Percentiles rank a stretch among this genome's conserved stretches.
phyloP scores from a whole-genome alignment of 2,329 filamentous ascomycete genomes.

The Neurospora sp. region DNA sequence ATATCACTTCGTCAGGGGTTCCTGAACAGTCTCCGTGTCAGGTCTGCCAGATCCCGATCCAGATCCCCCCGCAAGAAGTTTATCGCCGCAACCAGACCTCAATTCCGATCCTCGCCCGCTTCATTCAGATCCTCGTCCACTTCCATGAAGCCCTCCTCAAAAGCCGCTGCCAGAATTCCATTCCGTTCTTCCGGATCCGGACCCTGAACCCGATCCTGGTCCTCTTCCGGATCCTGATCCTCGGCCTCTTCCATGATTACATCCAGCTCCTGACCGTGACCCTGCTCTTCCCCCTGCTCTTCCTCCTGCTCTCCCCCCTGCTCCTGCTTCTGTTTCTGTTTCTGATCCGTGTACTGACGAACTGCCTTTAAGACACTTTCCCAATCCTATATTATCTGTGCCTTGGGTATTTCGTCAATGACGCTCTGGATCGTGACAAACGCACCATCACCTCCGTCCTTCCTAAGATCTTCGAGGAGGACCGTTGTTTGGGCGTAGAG shows the following conservation, averaged over 20 bases:
- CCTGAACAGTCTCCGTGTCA: not conserved
- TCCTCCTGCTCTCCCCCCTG: not conserved
- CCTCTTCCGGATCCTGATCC: not conserved
- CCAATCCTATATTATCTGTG: slow-evolving; percentile 22
- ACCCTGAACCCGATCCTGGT: not conserved
- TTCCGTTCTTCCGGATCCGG: not conserved
- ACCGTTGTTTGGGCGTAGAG: slow-evolving; percentile 80
- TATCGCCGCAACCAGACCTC: too few species aligned
- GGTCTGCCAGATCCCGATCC: not conserved
- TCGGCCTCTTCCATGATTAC: not conserved
- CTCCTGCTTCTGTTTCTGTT: not conserved
- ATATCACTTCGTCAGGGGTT: not conserved
- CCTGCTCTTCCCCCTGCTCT: not conserved
- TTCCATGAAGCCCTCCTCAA: not conserved
- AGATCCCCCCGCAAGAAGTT: not conserved
- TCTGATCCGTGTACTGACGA: not conserved
- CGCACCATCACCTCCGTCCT: slow-evolving; percentile 69
- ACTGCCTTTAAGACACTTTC: not conserved
- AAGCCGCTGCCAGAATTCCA: not conserved
- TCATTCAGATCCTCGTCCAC: not conserved
- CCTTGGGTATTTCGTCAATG: slow-evolving; percentile 35
- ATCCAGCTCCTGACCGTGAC: not conserved
- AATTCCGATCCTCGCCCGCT: too few species aligned
- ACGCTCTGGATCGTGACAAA: slow-evolving; percentile 58
- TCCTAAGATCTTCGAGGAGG: slow-evolving; percentile 70